phyloP scores from a whole-genome alignment of 208 protist genomes.

The Trypanosoma rangeli region DNA sequence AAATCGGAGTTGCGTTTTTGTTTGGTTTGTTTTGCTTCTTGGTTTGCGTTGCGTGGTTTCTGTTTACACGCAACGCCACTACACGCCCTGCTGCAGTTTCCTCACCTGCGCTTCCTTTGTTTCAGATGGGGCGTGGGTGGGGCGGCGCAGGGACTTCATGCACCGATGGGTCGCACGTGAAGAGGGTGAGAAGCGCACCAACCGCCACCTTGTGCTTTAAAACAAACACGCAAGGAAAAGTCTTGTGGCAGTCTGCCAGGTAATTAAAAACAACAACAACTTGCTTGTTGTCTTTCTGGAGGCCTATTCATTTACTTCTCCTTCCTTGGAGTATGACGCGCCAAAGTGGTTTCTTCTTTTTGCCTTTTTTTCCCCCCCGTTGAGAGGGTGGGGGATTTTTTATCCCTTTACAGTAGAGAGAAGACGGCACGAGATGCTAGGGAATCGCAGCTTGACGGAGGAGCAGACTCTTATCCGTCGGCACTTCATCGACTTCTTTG shows the following conservation, averaged over 20 bases:
- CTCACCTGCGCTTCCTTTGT: no score
- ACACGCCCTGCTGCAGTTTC: no score
- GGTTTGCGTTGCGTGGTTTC: conserved; percentile 15
- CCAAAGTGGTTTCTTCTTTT: neutral
- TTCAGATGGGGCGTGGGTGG: neutral
- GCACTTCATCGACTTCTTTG: conserved; percentile 90
- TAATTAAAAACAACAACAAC: neutral
- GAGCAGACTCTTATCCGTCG: conserved; percentile 88
- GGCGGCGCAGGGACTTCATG: neutral
- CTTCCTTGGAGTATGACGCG: neutral
- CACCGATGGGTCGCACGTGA: neutral
- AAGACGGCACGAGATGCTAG: conserved; percentile 46
- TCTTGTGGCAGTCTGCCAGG: neutral
- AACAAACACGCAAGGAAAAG: neutral
- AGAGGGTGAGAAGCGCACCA: neutral
- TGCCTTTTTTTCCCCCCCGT: neutral
- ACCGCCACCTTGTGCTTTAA: neutral
- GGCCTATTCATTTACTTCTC: conserved; percentile 1
- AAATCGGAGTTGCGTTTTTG: neutral
- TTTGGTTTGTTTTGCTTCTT: conserved; percentile 16
- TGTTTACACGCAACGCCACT: no score
- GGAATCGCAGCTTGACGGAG: conserved; percentile 80
- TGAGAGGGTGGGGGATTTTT: neutral
- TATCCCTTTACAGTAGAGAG: neutral
- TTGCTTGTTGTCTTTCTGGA: neutral